These are phyloP conservation scores for Pseudomonodictys pantanalensis DNA, from an alignment of 495 filamentous ascomycete species.

Conservation along the genomic window DNA sequence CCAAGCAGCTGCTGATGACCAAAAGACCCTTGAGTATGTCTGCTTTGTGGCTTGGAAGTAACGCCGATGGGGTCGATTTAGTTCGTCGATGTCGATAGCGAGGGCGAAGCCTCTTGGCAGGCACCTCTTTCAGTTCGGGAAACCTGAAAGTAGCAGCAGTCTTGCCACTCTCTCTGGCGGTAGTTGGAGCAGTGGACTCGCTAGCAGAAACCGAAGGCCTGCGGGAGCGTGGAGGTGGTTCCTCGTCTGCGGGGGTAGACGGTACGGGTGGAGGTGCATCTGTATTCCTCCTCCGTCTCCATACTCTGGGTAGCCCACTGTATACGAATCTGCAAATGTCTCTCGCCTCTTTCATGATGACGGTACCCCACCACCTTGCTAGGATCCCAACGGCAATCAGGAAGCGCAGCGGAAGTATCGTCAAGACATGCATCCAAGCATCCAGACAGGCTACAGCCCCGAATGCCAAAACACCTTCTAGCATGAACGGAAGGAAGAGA, in stretches of 20 bases:
- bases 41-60: constrained; percentile 87
- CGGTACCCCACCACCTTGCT: constrained; percentile 65
- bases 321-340: constrained; percentile 72
- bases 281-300: constrained; percentile 51
- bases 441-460: constrained; percentile 88
- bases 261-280: constrained; percentile 18
- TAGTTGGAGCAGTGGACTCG: background rate
- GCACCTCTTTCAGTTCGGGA: constrained; percentile 13
- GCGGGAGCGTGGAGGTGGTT: constrained; percentile 36
- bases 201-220: constrained; percentile 32
- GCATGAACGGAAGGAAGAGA: constrained; percentile 69
- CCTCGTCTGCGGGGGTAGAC: constrained; percentile 34
- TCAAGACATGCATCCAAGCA: constrained; percentile 96
- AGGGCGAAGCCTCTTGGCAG: constrained; percentile 29
- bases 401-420: constrained; percentile 88
- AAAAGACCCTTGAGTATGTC: constrained; percentile 88
- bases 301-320: constrained; percentile 71
- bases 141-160: background rate
- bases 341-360: constrained; percentile 60
- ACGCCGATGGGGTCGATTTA: constrained; percentile 77
- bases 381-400: constrained; percentile 76
- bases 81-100: constrained; percentile 65
- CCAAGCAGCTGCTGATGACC: constrained; percentile 75
- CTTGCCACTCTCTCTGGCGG: constrained; percentile 27
- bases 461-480: constrained; percentile 87